These are phyloP conservation scores for Capronia americana DNA, from an alignment of 2,329 filamentous ascomycete species.

Conservation along the genomic window DNA sequence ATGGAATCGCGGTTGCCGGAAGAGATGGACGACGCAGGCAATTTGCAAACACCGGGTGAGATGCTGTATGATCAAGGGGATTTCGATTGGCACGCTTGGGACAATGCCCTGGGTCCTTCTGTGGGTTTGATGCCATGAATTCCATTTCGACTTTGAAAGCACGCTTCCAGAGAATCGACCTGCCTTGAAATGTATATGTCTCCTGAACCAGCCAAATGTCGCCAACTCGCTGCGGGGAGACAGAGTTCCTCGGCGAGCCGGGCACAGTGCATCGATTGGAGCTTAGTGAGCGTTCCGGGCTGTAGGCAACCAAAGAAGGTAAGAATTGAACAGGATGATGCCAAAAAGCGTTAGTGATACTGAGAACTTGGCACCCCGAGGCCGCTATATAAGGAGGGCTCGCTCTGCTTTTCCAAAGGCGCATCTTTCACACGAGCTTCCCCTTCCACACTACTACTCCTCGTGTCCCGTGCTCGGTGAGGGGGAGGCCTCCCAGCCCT, in stretches of 20 bases:
- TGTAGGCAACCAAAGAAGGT: neutral
- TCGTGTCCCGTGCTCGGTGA: neutral
- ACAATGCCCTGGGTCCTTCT: conserved; percentile 26
- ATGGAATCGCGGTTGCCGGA: neutral
- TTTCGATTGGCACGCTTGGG: conserved; percentile 35
- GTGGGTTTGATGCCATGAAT: conserved; percentile 24
- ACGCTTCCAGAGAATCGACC: neutral
- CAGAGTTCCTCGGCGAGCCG: neutral
- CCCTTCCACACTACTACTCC: neutral
- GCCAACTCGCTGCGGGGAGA: too few relatives aligned
- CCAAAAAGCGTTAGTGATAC: neutral
- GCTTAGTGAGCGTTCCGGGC: neutral
- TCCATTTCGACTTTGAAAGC: neutral
- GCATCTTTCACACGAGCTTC: conserved; percentile 13
- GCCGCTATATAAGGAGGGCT: conserved; percentile 9
- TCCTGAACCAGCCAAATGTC: neutral
- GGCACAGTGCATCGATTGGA: neutral
- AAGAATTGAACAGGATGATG: neutral
- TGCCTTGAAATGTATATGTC: neutral
- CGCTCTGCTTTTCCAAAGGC: conserved; percentile 15
- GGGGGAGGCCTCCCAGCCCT: neutral
- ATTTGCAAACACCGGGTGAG: conserved; percentile 9
- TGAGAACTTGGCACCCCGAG: neutral
- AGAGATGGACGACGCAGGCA: conserved; percentile 3
- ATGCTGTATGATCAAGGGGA: conserved; percentile 25